Base-by-base conservation (phyloP, 345 rosid genomes). In the Moricandia arvensis region DNA sequence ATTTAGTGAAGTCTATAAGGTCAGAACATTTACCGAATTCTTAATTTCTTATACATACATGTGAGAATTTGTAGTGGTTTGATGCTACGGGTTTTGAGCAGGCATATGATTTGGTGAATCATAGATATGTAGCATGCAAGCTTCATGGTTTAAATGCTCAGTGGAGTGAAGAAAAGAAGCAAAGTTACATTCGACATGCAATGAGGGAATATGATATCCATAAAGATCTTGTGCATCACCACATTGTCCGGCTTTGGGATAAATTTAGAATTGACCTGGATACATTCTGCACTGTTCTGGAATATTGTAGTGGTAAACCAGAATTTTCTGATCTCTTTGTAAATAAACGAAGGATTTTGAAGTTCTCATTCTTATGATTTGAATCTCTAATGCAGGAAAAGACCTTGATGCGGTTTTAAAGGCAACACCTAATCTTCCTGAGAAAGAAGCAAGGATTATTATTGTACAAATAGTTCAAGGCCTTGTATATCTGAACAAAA, bases 151-250 rank as follows among this genome's bases (percentile, higher is more conserved):
- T 93, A 81, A 93, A 96, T 85, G 96, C 93, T 75, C 99, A 91
- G 78, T 96, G 99, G 99, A 93, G 99, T 74, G 99, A 96, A 87
- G 99, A 89, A 49, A 96, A 96, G 90, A 96, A 96, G 81, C 96
- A 89, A 87, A 96, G 98, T 81, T 96, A 96, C 83, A 86, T 89
- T 71, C 86, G 98, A 24, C 99, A 96, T 81, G 98, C 99, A 63
- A 84, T 93, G 38, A 87, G 99, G 8, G 98, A 96, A 82, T 93
- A 91, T 83, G 85, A 96, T 74, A 96, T 96, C 79, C 99, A 96
- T 83, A 96, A 90, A 87, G 93, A 89, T 24, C 85, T 96, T 88
- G 97, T 96, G 86, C 99, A 96, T 80, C 90, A 81, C 80, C 93
- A 95, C 85, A 95, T 95, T 54, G 99, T 95, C 82, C 89, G 90